Evolutionary conservation across 129 eudicot genomes (phyloP).

Genomic region (Helianthus annuus): DNA sequence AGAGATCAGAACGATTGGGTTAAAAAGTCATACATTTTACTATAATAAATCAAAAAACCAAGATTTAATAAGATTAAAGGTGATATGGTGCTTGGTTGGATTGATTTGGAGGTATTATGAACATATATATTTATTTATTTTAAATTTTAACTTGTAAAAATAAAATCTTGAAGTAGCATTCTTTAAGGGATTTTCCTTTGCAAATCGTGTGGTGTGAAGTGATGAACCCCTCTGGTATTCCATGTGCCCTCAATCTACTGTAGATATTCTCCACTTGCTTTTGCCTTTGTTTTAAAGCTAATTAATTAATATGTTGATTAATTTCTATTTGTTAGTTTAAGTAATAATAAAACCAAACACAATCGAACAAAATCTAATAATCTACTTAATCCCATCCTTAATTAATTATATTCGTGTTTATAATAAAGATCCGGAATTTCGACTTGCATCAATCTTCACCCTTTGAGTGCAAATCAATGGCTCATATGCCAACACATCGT

Average conservation of each 20-base stretch:
- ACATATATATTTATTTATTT: slow-evolving; percentile 13
- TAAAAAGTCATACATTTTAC: slow-evolving; percentile 11
- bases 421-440: neutral
- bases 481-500: slow-evolving; percentile 6
- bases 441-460: neutral
- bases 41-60: neutral
- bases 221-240: slow-evolving; percentile 36
- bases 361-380: slow-evolving; percentile 38
- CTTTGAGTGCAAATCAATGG: slow-evolving; percentile 5
- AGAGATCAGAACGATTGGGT: slow-evolving; percentile 15
- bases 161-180: slow-evolving; percentile 31
- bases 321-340: neutral
- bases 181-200: slow-evolving; percentile 35
- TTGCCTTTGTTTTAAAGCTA: slow-evolving; percentile 22
- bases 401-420: neutral
- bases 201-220: slow-evolving; percentile 42
- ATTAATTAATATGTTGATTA: neutral
- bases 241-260: slow-evolving; percentile 75
- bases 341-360: slow-evolving; percentile 22
- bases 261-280: slow-evolving; percentile 56
- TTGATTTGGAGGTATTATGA: slow-evolving; percentile 26
- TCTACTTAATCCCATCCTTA: slow-evolving; percentile 37
- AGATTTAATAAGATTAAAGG: slow-evolving; percentile 22
- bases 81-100: slow-evolving; percentile 31
- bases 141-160: neutral